phyloP scores from a whole-genome alignment of 192 early-diverging fungal species.

The Umbelopsis sp. region DNA sequence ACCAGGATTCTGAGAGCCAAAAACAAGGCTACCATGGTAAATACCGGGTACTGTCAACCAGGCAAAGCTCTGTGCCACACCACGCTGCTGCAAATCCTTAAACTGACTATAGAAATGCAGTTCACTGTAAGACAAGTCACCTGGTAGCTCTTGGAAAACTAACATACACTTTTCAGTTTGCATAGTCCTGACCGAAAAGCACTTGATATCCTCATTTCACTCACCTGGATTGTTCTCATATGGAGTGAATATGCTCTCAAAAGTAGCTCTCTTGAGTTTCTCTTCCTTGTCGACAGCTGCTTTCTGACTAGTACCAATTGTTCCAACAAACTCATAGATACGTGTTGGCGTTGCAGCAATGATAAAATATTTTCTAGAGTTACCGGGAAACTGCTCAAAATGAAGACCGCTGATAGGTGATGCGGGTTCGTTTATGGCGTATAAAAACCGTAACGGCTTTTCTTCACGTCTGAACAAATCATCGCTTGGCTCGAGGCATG shows the following conservation, averaged over 20 bases:
- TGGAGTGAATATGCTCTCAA: conserved; percentile 72
- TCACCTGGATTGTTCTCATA: conserved; percentile 73
- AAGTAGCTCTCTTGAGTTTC: conserved; percentile 66
- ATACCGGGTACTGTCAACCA: conserved; percentile 93
- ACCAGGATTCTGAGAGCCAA: conserved; percentile 71
- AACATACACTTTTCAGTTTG: too few species aligned
- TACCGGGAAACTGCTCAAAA: conserved; percentile 79
- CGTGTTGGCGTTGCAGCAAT: conserved; percentile 80
- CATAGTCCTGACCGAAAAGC: too few species aligned
- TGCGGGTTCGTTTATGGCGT: conserved; percentile 68
- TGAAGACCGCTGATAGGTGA: conserved; percentile 78
- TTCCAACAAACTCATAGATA: conserved; percentile 92
- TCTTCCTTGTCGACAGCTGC: conserved; percentile 29
- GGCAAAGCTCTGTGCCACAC: conserved; percentile 78
- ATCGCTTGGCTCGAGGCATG: conserved; percentile 83
- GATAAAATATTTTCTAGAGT: conserved; percentile 75
- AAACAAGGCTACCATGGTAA: conserved; percentile 81
- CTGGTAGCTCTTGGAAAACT: conserved; percentile 65
- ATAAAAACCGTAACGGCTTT: conserved; percentile 73
- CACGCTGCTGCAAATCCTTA: conserved; percentile 67
- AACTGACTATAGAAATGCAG: conserved; percentile 73
- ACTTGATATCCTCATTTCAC: neutral
- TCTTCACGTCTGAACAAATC: conserved; percentile 87
- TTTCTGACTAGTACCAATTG: conserved; percentile 43
- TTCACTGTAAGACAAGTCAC: conserved; percentile 56